Evolutionary conservation across 129 eudicot genomes (phyloP).

Genomic region (Flaveria brownii): DNA sequence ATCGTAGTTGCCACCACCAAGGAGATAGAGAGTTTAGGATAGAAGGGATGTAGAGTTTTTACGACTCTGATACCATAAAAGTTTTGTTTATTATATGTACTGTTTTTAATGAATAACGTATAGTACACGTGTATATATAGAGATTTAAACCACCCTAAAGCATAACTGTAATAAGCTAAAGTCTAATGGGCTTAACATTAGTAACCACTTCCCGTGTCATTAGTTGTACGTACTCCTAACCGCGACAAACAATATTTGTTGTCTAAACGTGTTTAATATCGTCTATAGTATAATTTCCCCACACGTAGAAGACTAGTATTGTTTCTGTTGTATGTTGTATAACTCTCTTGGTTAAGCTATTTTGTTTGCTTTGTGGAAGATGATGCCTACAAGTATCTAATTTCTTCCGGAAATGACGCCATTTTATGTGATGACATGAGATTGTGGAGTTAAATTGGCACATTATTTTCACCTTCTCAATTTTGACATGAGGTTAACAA

Average conservation of each 20-base stretch:
- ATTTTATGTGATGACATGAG: neutral
- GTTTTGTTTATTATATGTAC: no score
- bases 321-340: neutral
- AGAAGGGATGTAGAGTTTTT: no score
- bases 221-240: conserved; percentile 15
- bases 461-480: no score
- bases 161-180: no score
- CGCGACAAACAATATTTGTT: neutral
- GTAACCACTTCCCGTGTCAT: conserved; percentile 8
- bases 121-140: no score
- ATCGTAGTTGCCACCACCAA: no score
- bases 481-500: neutral
- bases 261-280: neutral
- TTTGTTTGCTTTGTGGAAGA: neutral
- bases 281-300: neutral
- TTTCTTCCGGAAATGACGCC: neutral
- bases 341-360: neutral
- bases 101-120: no score
- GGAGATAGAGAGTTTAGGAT: no score
- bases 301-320: neutral
- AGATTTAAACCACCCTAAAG: no score
- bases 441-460: neutral
- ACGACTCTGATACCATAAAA: no score
- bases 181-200: no score
- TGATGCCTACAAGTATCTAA: neutral